Base-by-base conservation (phyloP, 2,329 filamentous ascomycete genomes). In the Aplosporella prunicola region DNA sequence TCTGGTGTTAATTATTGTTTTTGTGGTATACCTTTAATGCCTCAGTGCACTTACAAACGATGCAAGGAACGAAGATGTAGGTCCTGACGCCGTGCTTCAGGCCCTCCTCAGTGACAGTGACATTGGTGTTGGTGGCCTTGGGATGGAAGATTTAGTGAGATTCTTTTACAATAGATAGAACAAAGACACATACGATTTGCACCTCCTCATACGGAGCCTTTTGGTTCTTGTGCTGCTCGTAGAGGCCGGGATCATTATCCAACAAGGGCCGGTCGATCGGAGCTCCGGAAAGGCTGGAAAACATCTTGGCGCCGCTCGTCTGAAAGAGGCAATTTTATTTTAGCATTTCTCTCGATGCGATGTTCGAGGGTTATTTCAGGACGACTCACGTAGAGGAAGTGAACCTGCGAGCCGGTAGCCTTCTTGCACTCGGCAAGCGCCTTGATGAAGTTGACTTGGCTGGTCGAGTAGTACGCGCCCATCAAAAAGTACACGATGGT, bases 51-150 rank as follows among this genome's bases (percentile, higher is more conserved):
- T 5, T 14, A 43, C 69, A 72, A 10, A 74, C 71, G 18, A 74
- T 65, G 45, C 70, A 74, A 1, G 70, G 71, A 0, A 53, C 54
- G 47, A 74, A 73, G n/a, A 74, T 62, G 44, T 74, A 74, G 40
- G 60, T 64, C 20, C 54, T 56, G 3, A 74, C 66, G 0, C 64
- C 66, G 10, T 58, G 41, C 9, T 45, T 46, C 16, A 67, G 62
- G 5, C 60, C 58, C 5, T 56, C 50, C 13, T 71, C 66, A 23
- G 70, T 64, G 7, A 72, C 53, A 0, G 41, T 49, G 24, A 53
- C 58, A 40, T 71, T 72, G 6, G 62, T 56, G 0, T 52, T 43
- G 2, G 66, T 42, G 3, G 61, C 61, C 63, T 68, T n/a, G n/a
- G n/a, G n/a, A n/a, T n/a, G n/a, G 4, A 15, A 15, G 16, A 3